Conservation (phyloP, 495 filamentous ascomycete genomes). For the Physcia stellaris region DNA sequence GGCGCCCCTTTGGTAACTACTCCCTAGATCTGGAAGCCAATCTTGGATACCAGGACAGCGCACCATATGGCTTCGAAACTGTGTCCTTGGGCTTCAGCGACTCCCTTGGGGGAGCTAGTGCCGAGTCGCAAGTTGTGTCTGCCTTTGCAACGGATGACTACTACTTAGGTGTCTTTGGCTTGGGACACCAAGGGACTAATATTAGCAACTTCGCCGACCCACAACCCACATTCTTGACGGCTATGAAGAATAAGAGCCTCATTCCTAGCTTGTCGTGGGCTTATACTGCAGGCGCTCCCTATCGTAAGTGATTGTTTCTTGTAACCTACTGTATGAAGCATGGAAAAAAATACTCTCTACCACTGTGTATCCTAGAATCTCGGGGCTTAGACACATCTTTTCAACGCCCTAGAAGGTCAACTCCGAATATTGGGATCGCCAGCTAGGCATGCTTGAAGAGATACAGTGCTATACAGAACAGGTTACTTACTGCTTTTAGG, state of each 20-base stretch:
- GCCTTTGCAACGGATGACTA: slow-evolving; percentile 30
- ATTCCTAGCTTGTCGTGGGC: slow-evolving; percentile 39
- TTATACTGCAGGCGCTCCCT: slow-evolving; percentile 43
- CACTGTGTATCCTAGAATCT: too few species aligned
- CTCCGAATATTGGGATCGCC: too few species aligned
- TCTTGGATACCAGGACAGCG: slow-evolving; percentile 27
- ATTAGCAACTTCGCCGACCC: slow-evolving; percentile 34
- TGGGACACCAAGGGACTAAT: slow-evolving; percentile 34
- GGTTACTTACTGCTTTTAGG: slow-evolving; percentile 15
- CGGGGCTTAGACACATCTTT: too few species aligned
- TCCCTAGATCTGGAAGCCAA: slow-evolving; percentile 27
- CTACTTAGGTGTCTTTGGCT: slow-evolving; percentile 36
- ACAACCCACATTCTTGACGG: slow-evolving; percentile 35
- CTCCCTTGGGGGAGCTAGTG: slow-evolving; percentile 19
- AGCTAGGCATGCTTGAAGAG: neutral
- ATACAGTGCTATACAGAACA: neutral
- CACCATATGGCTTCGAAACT: slow-evolving; percentile 31
- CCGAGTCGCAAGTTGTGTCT: slow-evolving; percentile 32
- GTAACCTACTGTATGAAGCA: slow-evolving; percentile 18
- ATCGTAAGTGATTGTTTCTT: slow-evolving; percentile 20
- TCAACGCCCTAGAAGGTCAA: too few species aligned
- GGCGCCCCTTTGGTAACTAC: slow-evolving; percentile 25
- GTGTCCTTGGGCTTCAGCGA: slow-evolving; percentile 29
- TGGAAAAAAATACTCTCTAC: too few species aligned
- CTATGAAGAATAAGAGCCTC: slow-evolving; percentile 27